Percentiles rank a stretch among this genome's conserved stretches.
phyloP scores from a whole-genome alignment of 139 green algal species.

The Nannochloris sp. region DNA sequence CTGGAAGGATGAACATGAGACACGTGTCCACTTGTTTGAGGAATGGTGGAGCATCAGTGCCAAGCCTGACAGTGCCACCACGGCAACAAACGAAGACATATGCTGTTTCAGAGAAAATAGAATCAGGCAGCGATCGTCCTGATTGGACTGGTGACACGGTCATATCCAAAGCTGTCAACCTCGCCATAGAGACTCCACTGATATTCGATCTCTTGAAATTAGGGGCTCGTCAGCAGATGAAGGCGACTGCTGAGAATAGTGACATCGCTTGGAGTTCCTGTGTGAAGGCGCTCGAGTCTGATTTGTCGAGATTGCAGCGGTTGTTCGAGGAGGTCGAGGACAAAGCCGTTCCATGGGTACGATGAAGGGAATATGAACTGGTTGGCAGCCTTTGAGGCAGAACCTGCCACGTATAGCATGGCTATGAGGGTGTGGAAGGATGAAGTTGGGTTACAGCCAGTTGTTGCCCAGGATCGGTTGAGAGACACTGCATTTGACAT shows the following conservation, averaged over 20 bases:
- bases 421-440: constrained; percentile 50
- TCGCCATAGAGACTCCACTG: constrained; percentile 37
- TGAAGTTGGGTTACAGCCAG: constrained; percentile 26
- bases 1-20: too few species aligned
- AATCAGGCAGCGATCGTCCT: background rate
- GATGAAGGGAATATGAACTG: constrained; percentile 47
- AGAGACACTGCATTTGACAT: constrained; percentile 29
- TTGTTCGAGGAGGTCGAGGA: constrained; percentile 42
- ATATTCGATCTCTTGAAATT: constrained; percentile 58
- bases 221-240: constrained; percentile 27
- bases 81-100: too few species aligned
- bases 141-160: constrained; percentile 34
- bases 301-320: background rate
- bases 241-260: constrained; percentile 35
- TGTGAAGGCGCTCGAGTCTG: constrained; percentile 17
- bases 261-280: constrained; percentile 40
- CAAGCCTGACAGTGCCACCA: too few species aligned
- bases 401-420: constrained; percentile 55
- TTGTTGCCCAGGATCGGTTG: constrained; percentile 30
- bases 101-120: too few species aligned
- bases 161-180: constrained; percentile 46
- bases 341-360: constrained; percentile 68
- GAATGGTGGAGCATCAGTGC: too few species aligned
- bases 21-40: too few species aligned
- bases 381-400: constrained; percentile 58